These are phyloP conservation scores for Wilcoxina mikolae DNA, from an alignment of 495 filamentous ascomycete genomes.

Conservation along the genomic window DNA sequence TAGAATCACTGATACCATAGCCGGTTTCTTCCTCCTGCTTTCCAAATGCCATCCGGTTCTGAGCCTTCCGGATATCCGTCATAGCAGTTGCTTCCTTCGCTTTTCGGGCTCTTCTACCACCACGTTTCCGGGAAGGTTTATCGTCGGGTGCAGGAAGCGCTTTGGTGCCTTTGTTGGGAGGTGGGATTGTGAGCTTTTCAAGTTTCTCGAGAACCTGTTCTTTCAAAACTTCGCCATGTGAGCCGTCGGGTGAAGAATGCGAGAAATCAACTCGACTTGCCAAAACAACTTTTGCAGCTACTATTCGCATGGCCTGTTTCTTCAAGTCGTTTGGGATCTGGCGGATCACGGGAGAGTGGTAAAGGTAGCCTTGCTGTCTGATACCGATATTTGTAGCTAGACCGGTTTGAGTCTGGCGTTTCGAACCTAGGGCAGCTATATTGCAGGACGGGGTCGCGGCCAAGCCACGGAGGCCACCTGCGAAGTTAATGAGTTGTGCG, in stretches of 20 bases:
- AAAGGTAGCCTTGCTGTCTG: constrained; percentile 84
- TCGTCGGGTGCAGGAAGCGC: constrained; percentile 91
- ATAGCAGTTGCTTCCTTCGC: constrained; percentile 95
- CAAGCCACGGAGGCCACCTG: constrained; percentile 74
- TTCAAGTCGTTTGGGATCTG: constrained; percentile 73
- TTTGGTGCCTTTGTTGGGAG: constrained; percentile 73
- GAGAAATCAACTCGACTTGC: constrained; percentile 78
- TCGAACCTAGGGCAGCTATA: constrained; percentile 72
- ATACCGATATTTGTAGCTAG: constrained; percentile 91
- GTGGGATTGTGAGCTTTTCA: constrained; percentile 90
- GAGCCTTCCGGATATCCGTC: constrained; percentile 91
- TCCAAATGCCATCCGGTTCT: constrained; percentile 91
- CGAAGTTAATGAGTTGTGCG: constrained; percentile 86
- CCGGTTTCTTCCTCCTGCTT: constrained; percentile 92
- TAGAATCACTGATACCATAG: constrained; percentile 74
- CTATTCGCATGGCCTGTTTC: constrained; percentile 89
- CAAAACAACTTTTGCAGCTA: constrained; percentile 81
- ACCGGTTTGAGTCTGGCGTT: constrained; percentile 65
- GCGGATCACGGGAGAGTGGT: constrained; percentile 73
- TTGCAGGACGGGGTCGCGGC: constrained; percentile 91
- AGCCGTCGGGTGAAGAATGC: constrained; percentile 69
- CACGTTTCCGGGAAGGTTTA: constrained; percentile 84
- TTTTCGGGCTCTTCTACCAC: constrained; percentile 78
- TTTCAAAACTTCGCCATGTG: constrained; percentile 68
- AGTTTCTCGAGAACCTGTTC: constrained; percentile 69